Evolutionary conservation across 352 stramenopile species (phyloP).

Genomic region (Phytophthora pinifolia): DNA sequence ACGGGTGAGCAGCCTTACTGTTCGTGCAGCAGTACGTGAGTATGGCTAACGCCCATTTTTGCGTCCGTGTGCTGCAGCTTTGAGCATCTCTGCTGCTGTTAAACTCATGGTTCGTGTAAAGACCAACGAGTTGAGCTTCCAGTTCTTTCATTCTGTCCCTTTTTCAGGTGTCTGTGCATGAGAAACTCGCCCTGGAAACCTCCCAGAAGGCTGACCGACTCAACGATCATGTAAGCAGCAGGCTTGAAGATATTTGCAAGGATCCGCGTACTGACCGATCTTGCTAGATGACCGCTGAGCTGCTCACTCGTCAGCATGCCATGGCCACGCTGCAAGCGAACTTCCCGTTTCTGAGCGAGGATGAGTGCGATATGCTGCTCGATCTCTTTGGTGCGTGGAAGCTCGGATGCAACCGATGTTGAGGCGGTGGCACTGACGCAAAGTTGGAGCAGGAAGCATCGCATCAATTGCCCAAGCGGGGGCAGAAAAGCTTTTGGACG

Average conservation of each 20-base stretch:
- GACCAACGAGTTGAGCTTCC: background rate
- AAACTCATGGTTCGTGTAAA: constrained; percentile 49
- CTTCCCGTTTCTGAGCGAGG: constrained; percentile 55
- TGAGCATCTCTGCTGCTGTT: constrained; percentile 32
- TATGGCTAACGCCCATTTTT: background rate
- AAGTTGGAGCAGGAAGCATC: constrained; percentile 44
- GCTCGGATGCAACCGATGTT: background rate
- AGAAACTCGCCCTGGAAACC: constrained; percentile 52
- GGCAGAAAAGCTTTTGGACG: constrained; percentile 54
- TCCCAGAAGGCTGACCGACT: constrained; percentile 47
- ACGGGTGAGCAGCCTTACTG: constrained; percentile 27
- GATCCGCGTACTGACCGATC: background rate
- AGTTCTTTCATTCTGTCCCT: background rate
- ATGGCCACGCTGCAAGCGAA: constrained; percentile 45
- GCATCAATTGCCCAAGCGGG: constrained; percentile 46
- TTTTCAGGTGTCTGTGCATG: constrained; percentile 48
- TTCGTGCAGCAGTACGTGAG: no score
- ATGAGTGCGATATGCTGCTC: constrained; percentile 81
- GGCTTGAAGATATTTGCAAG: background rate
- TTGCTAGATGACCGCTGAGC: constrained; percentile 45
- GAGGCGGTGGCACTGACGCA: constrained; percentile 2
- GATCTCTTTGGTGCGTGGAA: constrained; percentile 60
- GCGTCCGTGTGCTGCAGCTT: constrained; percentile 21
- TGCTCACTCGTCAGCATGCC: constrained; percentile 50
- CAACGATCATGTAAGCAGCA: constrained; percentile 34